phyloP scores from a whole-genome alignment of 176 grass and related monocot genomes.

The Eleusine coracana region DNA sequence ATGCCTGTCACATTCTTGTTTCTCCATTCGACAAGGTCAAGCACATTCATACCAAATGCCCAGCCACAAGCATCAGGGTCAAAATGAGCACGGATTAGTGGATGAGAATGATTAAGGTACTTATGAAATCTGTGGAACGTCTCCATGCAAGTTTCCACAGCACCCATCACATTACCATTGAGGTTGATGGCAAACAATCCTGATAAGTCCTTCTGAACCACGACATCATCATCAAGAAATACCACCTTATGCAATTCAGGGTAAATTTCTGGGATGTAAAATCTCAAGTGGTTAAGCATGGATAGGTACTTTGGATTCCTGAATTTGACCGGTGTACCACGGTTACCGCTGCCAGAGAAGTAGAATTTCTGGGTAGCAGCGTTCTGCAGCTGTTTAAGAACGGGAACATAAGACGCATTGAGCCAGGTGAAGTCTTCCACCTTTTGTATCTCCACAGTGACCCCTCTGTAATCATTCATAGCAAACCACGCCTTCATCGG shows the following conservation, averaged over 20 bases:
- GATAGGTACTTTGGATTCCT: conserved; percentile 98
- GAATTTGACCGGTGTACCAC: conserved; percentile 85
- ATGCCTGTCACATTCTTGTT: conserved; percentile 97
- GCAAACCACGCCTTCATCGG: conserved; percentile 97
- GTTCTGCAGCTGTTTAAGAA: conserved; percentile 96
- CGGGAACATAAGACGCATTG: conserved; percentile 90
- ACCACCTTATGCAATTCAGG: conserved; percentile 84
- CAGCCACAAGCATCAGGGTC: conserved; percentile 98
- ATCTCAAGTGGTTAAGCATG: conserved; percentile 95
- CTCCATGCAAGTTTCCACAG: conserved; percentile 99
- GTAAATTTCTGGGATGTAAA: conserved; percentile 99
- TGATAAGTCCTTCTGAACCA: conserved; percentile 87
- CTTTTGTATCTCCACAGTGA: conserved; percentile 84
- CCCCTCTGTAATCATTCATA: conserved; percentile 75
- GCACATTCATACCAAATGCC: conserved; percentile 99
- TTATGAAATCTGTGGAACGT: conserved; percentile 99
- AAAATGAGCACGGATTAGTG: conserved; percentile 92
- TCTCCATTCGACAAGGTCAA: conserved; percentile 90
- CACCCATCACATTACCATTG: conserved; percentile 95
- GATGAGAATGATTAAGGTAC: conserved; percentile 97
- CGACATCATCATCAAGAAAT: conserved; percentile 94
- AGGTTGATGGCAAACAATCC: conserved; percentile 83
- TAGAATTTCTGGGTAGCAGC: conserved; percentile 92
- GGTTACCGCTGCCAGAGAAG: conserved; percentile 80
- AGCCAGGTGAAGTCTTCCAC: conserved; percentile 96